These are phyloP conservation scores for Nakataea oryzae DNA, from an alignment of 2,329 filamentous ascomycete genomes.

Conservation along the genomic window DNA sequence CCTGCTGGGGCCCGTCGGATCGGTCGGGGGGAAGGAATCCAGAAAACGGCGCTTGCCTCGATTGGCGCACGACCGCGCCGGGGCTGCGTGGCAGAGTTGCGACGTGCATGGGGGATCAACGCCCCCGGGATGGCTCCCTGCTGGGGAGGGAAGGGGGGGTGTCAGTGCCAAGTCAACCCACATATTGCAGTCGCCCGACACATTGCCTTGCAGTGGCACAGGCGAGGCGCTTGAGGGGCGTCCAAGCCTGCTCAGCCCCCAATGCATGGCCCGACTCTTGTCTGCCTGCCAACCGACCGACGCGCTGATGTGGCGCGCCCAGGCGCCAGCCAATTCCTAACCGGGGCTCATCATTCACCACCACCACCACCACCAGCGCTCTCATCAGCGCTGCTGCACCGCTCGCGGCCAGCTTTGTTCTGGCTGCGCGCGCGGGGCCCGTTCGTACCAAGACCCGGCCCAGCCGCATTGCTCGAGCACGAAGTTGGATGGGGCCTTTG, in stretches of 20 bases:
- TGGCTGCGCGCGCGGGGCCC: too few relatives aligned
- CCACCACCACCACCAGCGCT: background rate
- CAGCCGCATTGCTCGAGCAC: background rate
- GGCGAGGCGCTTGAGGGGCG: too few relatives aligned
- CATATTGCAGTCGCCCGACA: too few relatives aligned
- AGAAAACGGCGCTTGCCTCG: background rate
- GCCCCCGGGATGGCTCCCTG: too few relatives aligned
- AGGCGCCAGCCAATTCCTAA: background rate
- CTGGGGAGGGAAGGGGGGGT: too few relatives aligned
- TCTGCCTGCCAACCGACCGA: too few relatives aligned
- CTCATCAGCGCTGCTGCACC: too few relatives aligned
- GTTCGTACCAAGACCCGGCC: background rate
- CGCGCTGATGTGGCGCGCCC: background rate
- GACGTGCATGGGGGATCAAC: background rate
- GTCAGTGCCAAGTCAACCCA: background rate
- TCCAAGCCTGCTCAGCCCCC: too few relatives aligned
- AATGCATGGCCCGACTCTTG: background rate
- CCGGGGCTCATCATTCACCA: background rate
- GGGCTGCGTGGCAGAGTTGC: background rate
- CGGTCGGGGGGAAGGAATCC: too few relatives aligned
- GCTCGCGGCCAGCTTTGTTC: too few relatives aligned
- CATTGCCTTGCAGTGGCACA: background rate
- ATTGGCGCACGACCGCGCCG: background rate
- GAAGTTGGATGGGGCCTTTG: too few relatives aligned
- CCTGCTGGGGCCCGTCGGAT: background rate